phyloP scores from a whole-genome alignment of 768 basidiomycete genomes.

The Filobasidium floriforme region DNA sequence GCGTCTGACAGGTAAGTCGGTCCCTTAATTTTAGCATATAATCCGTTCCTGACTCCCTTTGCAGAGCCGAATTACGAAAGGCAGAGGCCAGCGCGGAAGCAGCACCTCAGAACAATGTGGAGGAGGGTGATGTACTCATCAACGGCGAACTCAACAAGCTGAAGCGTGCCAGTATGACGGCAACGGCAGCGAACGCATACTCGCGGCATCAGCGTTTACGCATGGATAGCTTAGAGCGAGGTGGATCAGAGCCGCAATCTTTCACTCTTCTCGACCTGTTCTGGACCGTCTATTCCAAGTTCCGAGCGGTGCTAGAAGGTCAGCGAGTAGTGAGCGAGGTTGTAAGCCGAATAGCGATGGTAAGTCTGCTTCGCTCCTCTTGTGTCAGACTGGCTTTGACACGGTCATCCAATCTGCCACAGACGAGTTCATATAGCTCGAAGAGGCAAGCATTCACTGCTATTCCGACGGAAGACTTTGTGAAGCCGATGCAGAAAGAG shows the following conservation, averaged over 20 bases:
- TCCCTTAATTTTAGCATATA: neutral
- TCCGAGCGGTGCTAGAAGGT: conserved; percentile 88
- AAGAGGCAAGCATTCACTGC: conserved; percentile 39
- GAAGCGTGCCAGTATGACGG: neutral
- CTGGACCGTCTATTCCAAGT: conserved; percentile 93
- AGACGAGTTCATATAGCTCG: conserved; percentile 11
- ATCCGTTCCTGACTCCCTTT: neutral
- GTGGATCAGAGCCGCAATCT: conserved; percentile 50
- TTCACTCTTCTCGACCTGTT: conserved; percentile 85
- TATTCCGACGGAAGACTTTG: conserved; percentile 72
- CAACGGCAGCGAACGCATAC: neutral
- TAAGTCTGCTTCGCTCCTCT: neutral
- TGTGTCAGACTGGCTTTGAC: neutral
- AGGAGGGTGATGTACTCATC: neutral
- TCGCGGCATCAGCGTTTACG: conserved; percentile 7
- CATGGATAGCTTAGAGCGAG: conserved; percentile 16
- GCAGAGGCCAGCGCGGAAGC: conserved; percentile 10
- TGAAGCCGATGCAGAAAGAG: conserved; percentile 81
- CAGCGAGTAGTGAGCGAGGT: conserved; percentile 84
- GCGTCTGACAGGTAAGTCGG: conserved; percentile 70
- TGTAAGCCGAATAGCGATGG: conserved; percentile 63
- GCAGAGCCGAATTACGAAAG: conserved; percentile 17
- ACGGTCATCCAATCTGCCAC: neutral
- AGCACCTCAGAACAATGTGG: conserved; percentile 15
- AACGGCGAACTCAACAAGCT: neutral